Evolutionary conservation across 176 grass and related monocot species (phyloP), one percentile per base, ranked within the genome.

Genomic region (Miscanthus lutarioriparius): DNA sequence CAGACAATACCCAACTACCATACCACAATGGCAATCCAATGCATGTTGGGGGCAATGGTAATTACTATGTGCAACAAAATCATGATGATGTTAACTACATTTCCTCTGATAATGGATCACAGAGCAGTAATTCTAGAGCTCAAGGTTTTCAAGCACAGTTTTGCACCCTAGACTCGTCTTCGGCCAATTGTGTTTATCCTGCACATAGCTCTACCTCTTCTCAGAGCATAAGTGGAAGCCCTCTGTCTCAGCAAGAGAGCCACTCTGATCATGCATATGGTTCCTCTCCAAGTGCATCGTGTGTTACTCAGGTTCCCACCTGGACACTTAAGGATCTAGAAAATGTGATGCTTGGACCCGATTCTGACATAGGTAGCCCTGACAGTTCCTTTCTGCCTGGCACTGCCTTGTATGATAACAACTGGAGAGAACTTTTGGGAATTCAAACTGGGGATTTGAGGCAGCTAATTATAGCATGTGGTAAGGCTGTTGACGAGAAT

Each of bases 131-230:
- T 82, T 51, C 79, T 78, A 82, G 76, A 48, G 27, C 61, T 79
- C 78, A 85, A 69, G 68, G 36, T 40, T 78, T 83, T 78, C 66
- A 90, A 78, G 37, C 74, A 83, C 88, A 67, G 59, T 95, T 88
- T 81, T 87, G 86, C 93, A 98, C 96, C 74, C 87, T 98, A 38
- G 93, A 98, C 22, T 98, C 96, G 0, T 97, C 95, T 65, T 75
- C 79, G 7, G 70, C 82, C 44, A 47, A 84, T 71, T 86, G 79
- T 80, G 77, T 79, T 71, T 93, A 92, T 92, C 70, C 85, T n/a
- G 39, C 58, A 63, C 80, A 87, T 38, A 88, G 91, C 66, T 95
- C 87, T 72, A 79, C 91, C 58, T 92, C 93, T 71, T 88, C 89
- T 69, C 90, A 88, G 28, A 88, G 74, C 81, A 64, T 8, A 67